Base-by-base conservation (phyloP, 208 protist species). In the Trypanosoma theileri region DNA sequence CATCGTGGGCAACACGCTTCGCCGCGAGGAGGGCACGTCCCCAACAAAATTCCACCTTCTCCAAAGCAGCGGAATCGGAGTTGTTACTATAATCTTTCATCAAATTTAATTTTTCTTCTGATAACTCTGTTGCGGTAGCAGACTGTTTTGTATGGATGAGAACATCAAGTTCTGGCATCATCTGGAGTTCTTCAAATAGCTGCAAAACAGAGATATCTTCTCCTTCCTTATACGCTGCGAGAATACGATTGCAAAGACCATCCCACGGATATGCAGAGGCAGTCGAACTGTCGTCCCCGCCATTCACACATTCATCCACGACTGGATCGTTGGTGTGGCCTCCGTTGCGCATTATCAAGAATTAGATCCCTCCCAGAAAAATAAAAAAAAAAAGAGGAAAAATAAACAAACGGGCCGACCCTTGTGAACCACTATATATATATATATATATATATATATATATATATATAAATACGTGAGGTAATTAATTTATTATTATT, bases 131-230 rank as follows among this genome's bases (percentile, higher is more conserved):
- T 14, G 16, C 13, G 13, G 44, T 42, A 16, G 21, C 44, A 41
- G 13, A 19, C 4, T 22, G 54, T n/a, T 61, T 17, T 16, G 44
- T n/a, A 0, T 9, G 24, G 13, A 50, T 24, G 24, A 71, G n/a
- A 24, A 41, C 16, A n/a, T 65, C 48, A 19, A 92, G 46, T 16
- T 77, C 75, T 2, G 72, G 65, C n/a, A 79, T 62, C 19, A 77
- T 78, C 64, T 82, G 67, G 17, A 96, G 57, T 59, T 89, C 79
- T 59, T 96, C 91, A 66, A 89, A 96, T 42, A 77, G 67, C 69
- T 93, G 88, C 53, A 96, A 61, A 4, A 90, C 86, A 51, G 79
- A 71, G 24, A 76, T 78, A 45, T 84, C 79, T 48, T 71, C 48
- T 48, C 88, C 81, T 0, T 48, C 68, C 58, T 93, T 93, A 57